Percentiles rank a stretch among this genome's conserved stretches.
Conservation (phyloP, 257 asterid genomes). For the Mentha longifolia region DNA sequence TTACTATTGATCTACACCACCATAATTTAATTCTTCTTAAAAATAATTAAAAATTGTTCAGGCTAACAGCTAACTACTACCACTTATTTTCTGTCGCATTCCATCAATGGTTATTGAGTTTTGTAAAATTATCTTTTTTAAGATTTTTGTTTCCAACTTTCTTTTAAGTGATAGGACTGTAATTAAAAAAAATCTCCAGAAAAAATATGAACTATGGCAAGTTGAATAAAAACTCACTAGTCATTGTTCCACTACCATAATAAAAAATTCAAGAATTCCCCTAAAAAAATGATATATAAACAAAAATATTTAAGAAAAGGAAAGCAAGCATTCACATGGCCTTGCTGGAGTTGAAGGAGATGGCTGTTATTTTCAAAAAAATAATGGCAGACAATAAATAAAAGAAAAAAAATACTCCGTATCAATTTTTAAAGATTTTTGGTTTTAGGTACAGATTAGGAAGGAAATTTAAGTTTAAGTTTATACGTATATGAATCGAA, state of each 20-base stretch:
- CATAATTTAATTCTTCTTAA: slow-evolving; percentile 1
- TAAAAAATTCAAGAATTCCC: background rate
- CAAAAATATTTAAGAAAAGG: slow-evolving; percentile 21
- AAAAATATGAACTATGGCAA: no score
- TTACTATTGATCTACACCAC: background rate
- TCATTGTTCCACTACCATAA: no score
- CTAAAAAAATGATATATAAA: background rate
- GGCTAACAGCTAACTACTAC: background rate
- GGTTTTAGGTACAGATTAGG: background rate
- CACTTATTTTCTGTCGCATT: background rate
- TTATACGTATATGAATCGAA: background rate
- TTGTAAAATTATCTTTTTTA: no score
- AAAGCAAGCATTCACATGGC: slow-evolving; percentile 61
- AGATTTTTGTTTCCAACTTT: no score
- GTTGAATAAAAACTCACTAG: no score
- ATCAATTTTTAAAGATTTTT: background rate
- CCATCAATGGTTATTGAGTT: background rate
- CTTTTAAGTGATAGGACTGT: no score
- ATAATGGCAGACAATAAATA: slow-evolving; percentile 16
- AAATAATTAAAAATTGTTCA: background rate
- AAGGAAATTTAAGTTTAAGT: slow-evolving; percentile 16
- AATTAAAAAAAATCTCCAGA: no score
- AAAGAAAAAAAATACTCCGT: background rate
- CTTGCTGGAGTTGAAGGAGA: slow-evolving; percentile 49
- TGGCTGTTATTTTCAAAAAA: slow-evolving; percentile 47